Evolutionary conservation across 2,329 filamentous ascomycete genomes (phyloP).

Genomic region (Fusarium gaditjirri): DNA sequence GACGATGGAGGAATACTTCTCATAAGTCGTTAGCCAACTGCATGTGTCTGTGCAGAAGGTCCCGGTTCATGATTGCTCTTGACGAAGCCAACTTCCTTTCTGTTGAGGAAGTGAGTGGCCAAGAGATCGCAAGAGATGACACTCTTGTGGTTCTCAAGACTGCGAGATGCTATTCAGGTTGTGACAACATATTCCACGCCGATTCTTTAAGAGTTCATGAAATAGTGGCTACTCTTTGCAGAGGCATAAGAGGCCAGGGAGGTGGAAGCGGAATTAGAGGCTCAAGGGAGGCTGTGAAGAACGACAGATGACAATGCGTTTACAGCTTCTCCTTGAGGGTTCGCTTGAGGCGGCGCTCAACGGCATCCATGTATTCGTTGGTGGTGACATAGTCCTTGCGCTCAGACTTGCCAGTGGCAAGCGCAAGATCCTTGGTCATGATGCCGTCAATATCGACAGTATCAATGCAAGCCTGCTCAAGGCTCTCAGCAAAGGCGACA

Average conservation of each 20-base stretch:
- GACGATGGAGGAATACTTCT: constrained; percentile 35
- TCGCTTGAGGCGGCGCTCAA: constrained; percentile 88
- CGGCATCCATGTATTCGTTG: constrained; percentile 88
- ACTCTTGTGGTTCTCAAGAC: constrained; percentile 10
- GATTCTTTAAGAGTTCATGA: constrained; percentile 20
- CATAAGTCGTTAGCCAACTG: constrained; percentile 35
- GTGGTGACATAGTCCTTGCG: constrained; percentile 91
- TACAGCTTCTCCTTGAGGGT: constrained; percentile 82
- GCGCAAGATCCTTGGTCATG: constrained; percentile 99
- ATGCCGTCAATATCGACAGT: constrained; percentile 93
- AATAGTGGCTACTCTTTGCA: constrained; percentile 23
- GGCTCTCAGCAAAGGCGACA: constrained; percentile 86
- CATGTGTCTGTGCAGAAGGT: constrained; percentile 26
- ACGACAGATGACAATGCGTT: constrained; percentile 29
- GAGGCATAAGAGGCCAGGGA: constrained; percentile 23
- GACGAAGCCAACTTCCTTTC: constrained; percentile 23
- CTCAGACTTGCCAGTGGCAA: constrained; percentile 89
- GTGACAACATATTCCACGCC: constrained; percentile 28
- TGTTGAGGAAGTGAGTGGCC: constrained; percentile 1
- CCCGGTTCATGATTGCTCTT: constrained; percentile 33
- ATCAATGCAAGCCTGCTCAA: constrained; percentile 94
- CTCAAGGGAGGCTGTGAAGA: constrained; percentile 3
- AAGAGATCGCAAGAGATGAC: constrained; percentile 9
- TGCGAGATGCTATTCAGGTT: constrained; percentile 23
- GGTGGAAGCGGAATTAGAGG: constrained; percentile 20